Evolutionary conservation across 805 yeast genomes (phyloP), one percentile per base, ranked within the genome.

Genomic region (Nakazawaea ernobii): DNA sequence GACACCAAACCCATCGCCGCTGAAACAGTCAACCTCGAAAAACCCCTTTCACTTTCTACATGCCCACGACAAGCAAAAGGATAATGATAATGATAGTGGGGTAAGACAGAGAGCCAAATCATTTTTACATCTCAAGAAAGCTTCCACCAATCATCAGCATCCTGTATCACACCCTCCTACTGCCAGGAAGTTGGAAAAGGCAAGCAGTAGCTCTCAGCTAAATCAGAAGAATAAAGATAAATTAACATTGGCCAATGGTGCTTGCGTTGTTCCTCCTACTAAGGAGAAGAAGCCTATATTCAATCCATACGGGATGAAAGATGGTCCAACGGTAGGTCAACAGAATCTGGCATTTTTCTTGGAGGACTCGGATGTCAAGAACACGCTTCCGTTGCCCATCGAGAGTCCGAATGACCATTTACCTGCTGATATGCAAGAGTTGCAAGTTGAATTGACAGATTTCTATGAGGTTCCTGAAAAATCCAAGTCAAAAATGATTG

Each of bases 341-440:
- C 62, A 46, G 65, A 67, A 45, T 2, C 59, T 55, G 5, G 59
- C 62, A 3, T 55, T 49, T 29, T 56, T 61, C 45, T 53, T 63
- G 2, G 51, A 48, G 6, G 70, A 65, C 41, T 20, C 13, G 27
- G 73, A 64, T 39, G 76, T 75, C 43, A 68, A 72, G 24, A 70
- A 80, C 33, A 65, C 80, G 10, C 65, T 85, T 49, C 74, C 80
- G 1, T 67, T 77, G 51, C 89, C 92, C 0, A 74, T 82, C 11
- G 78, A 76, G 14, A 75, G 78, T 52, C 92, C 92, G 1, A 84
- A 84, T 56, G 75, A 73, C n/a, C 70, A 62, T 52, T 61, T 86
- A 15, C 91, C 92, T 0, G 66, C 59, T 0, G 75, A 71, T 4
- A 66, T 77, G 52, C 68, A 75, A 44, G 79, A 82, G 58, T 62